Evolutionary conservation across 1,284 basidiomycete genomes (phyloP), one percentile per base, ranked within the genome.

Genomic region (Rhodotorula sp.): DNA sequence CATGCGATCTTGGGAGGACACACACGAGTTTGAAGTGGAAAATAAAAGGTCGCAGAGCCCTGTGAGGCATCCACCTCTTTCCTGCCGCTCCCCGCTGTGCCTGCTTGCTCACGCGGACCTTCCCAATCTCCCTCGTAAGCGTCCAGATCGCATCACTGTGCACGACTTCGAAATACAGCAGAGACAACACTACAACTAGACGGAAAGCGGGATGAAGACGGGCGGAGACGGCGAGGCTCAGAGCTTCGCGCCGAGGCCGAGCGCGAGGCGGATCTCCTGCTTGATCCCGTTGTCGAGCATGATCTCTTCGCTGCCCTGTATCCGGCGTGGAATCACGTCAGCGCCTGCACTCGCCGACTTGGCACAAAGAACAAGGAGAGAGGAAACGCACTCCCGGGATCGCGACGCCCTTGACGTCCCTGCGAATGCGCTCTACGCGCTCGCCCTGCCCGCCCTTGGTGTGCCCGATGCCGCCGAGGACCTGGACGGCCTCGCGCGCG

Each of bases 391-490:
- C 68, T 0, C 62, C 62, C 5, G 73, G 73, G 27, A 74, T 74
- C 59, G 64, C 58, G 17, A 74, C 70, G 0, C 73, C 73, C 50
- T 60, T 66, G 7, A 70, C 67, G 44, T 76, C 67, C 19, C 67
- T 27, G n/a, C 69, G 45, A 41, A 74, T 70, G n/a, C 77, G 50
- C 61, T 79, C 77, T 50, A 79, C 59, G 25, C 74, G 60, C 48
- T 77, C 77, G 34, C 77, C 78, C 41, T 74, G 54, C 1, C 78
- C 78, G 13, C 78, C 77, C 4, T 68, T 53, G 8, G 77, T 78
- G 53, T 74, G 64, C 17, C 57, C 78, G 25, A 77, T 72, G 14
- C 78, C 78, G n/a, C 78, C 78, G 21, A 79, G 60, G 45, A 78
- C 69, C 61, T 79, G 78, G 1, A 78, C 75, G 1, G 78, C 78